phyloP scores from a whole-genome alignment of 2,329 filamentous ascomycete species.

The Stagonosporopsis tanaceti region DNA sequence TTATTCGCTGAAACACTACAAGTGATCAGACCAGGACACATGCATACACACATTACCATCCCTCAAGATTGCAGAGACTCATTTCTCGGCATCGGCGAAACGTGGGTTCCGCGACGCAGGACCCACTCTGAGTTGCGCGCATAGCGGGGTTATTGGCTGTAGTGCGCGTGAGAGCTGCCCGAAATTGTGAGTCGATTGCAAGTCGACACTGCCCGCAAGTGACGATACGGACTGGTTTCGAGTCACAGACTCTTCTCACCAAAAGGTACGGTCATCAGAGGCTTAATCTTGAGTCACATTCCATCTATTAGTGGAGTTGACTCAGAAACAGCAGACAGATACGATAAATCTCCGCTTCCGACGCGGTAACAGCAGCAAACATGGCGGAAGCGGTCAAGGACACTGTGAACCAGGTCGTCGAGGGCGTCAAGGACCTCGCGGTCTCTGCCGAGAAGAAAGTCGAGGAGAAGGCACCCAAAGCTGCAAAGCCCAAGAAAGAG shows the following conservation, averaged over 20 bases:
- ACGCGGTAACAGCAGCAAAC: slow-evolving; percentile 34
- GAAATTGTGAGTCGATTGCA: slow-evolving; percentile 35
- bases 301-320: slow-evolving; percentile 29
- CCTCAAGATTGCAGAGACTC: slow-evolving; percentile 33
- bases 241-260: slow-evolving; percentile 15
- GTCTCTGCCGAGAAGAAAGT: slow-evolving; percentile 52
- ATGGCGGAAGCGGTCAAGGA: slow-evolving; percentile 61
- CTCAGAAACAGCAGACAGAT: slow-evolving; percentile 32
- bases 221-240: slow-evolving; percentile 9
- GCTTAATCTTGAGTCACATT: slow-evolving; percentile 15
- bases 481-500: slow-evolving; percentile 49
- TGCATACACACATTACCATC: background rate
- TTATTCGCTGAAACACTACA: background rate
- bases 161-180: slow-evolving; percentile 30
- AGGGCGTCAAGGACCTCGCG: slow-evolving; percentile 68
- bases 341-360: slow-evolving; percentile 30
- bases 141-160: slow-evolving; percentile 27
- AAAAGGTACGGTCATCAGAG: slow-evolving; percentile 14
- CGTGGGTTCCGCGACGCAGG: slow-evolving; percentile 29
- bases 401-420: slow-evolving; percentile 59
- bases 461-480: slow-evolving; percentile 36
- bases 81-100: slow-evolving; percentile 39
- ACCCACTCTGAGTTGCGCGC: slow-evolving; percentile 10
- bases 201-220: slow-evolving; percentile 12
- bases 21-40: background rate